A percentile compares a stretch with the other conserved stretches of the same genome.
phyloP scores from a whole-genome alignment of 768 basidiomycete genomes.

The Tremella mesenterica region DNA sequence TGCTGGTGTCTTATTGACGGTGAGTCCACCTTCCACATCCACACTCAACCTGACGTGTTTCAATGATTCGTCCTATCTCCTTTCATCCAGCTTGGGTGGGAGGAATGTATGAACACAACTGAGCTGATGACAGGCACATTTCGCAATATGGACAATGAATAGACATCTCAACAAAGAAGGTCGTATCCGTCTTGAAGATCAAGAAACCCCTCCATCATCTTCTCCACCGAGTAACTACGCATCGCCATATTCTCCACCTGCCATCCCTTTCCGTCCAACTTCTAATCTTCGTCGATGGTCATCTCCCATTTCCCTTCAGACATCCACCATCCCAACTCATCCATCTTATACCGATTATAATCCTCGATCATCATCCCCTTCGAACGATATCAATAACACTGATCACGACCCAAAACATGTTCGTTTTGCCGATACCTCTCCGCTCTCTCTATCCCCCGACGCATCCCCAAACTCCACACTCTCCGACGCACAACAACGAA shows the following conservation, averaged over 20 bases:
- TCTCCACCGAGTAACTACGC: constrained; percentile 27
- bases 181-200: constrained; percentile 8
- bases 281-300: constrained; percentile 4
- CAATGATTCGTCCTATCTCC: too few relatives aligned
- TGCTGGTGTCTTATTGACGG: constrained; percentile 55
- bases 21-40: constrained; percentile 42
- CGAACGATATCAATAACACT: too few relatives aligned
- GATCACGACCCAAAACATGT: neutral
- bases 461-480: neutral
- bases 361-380: too few relatives aligned
- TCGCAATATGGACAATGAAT: constrained; percentile 57
- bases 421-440: constrained; percentile 1
- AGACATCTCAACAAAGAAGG: constrained; percentile 13
- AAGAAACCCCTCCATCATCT: constrained; percentile 10
- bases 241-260: constrained; percentile 20
- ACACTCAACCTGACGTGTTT: neutral
- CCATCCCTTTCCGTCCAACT: constrained; percentile 28
- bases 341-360: neutral
- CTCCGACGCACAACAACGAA: constrained; percentile 23
- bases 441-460: neutral
- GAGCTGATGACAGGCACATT: constrained; percentile 55
- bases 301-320: neutral
- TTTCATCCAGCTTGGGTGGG: too few relatives aligned
- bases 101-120: neutral
- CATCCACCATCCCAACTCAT: neutral